A percentile compares a stretch with the other conserved stretches of the same genome.
phyloP scores from a whole-genome alignment of 305 asterid species.

The Ajuga reptans region DNA sequence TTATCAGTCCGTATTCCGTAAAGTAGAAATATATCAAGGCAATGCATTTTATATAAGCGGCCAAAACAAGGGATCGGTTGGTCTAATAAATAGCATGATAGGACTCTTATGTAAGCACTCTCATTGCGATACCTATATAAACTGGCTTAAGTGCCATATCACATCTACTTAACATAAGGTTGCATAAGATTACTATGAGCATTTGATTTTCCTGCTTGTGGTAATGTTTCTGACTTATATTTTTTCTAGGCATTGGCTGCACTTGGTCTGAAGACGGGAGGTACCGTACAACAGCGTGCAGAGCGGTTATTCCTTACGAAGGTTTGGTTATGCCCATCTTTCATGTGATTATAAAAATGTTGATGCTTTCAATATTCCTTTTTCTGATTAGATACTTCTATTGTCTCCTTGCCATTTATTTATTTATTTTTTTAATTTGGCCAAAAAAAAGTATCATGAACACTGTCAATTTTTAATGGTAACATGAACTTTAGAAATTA shows the following conservation, averaged over 20 bases:
- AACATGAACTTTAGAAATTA: too few species aligned
- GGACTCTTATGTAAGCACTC: neutral
- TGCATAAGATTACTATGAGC: neutral
- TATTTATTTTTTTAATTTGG: too few species aligned
- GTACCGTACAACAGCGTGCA: conserved; percentile 85
- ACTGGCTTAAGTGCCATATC: neutral
- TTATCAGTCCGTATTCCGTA: neutral
- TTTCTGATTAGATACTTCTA: neutral
- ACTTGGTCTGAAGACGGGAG: conserved; percentile 88
- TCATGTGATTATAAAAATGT: conserved; percentile 5
- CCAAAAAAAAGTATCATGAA: too few species aligned
- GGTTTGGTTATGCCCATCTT: conserved; percentile 36
- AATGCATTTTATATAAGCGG: conserved; percentile 1
- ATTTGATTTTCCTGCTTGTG: conserved; percentile 10
- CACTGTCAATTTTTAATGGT: too few species aligned
- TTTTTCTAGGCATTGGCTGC: conserved; percentile 66
- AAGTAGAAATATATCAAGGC: neutral
- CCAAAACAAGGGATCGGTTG: conserved; percentile 1
- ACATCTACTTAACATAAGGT: neutral
- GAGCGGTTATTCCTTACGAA: conserved; percentile 87
- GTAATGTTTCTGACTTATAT: conserved; percentile 14
- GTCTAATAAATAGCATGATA: neutral
- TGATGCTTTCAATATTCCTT: neutral
- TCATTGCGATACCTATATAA: conserved; percentile 6
- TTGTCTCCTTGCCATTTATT: neutral